Evolutionary conservation across 257 asterid species (phyloP).

Genomic region (Gynochthodes officinalis): DNA sequence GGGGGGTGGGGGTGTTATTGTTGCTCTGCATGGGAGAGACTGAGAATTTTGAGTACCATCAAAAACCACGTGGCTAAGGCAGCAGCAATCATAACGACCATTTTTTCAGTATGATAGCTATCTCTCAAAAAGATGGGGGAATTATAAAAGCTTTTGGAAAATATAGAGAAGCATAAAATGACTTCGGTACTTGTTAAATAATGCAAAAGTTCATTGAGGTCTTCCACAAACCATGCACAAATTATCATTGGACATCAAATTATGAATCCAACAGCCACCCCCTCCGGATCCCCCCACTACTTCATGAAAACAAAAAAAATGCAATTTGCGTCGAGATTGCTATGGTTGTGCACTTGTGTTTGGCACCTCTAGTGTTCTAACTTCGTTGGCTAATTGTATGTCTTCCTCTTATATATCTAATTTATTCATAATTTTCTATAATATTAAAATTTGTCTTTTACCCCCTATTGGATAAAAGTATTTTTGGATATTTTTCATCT

Average conservation of each 20-base stretch:
- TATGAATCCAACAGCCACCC: not conserved
- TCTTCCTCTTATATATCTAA: too few species aligned
- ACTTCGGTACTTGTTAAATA: not conserved
- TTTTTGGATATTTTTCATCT: too few species aligned
- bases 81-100: conserved; percentile 25
- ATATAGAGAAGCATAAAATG: not conserved
- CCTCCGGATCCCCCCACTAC: too few species aligned
- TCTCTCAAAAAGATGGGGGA: not conserved
- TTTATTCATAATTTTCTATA: too few species aligned
- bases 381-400: too few species aligned
- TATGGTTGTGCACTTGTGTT: too few species aligned
- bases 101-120: not conserved
- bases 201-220: not conserved
- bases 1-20: conserved; percentile 1
- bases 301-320: too few species aligned
- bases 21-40: conserved; percentile 23
- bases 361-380: too few species aligned
- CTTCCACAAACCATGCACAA: conserved; percentile 1
- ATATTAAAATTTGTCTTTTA: too few species aligned
- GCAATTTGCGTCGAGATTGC: too few species aligned
- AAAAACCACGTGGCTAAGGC: conserved; percentile 24
- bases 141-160: conserved; percentile 2
- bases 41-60: conserved; percentile 21
- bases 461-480: too few species aligned
- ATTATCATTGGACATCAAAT: not conserved